Conservation (phyloP, 441 rosid species). For the Syzygium syzygioides region DNA sequence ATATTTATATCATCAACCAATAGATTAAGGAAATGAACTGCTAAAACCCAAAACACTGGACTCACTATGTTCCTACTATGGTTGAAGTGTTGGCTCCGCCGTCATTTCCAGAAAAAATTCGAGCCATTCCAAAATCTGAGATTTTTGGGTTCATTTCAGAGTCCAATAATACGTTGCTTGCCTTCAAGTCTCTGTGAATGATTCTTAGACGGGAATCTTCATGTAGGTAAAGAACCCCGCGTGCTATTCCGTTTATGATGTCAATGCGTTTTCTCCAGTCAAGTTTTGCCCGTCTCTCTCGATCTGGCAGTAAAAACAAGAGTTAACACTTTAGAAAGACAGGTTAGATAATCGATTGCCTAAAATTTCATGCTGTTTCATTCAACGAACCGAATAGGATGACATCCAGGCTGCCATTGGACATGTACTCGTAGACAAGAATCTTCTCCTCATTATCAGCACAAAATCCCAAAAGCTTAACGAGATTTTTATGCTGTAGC, state of each 20-base stretch:
- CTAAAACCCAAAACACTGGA: neutral
- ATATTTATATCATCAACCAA: neutral
- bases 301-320: slow-evolving; percentile 13
- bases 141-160: slow-evolving; percentile 35
- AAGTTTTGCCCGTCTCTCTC: slow-evolving; percentile 11
- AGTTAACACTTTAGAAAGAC: neutral
- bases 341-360: neutral
- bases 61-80: slow-evolving; percentile 37
- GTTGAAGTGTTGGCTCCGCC: slow-evolving; percentile 24
- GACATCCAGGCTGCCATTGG: slow-evolving; percentile 32
- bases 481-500: slow-evolving; percentile 36
- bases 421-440: slow-evolving; percentile 34
- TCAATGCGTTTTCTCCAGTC: slow-evolving; percentile 23
- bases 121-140: slow-evolving; percentile 44
- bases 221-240: slow-evolving; percentile 37
- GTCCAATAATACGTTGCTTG: slow-evolving; percentile 32
- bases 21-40: neutral
- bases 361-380: neutral
- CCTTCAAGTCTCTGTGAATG: slow-evolving; percentile 33
- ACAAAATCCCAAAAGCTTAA: slow-evolving; percentile 33
- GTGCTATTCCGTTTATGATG: slow-evolving; percentile 31
- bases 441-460: slow-evolving; percentile 22
- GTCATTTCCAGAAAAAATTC: slow-evolving; percentile 19
- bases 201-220: slow-evolving; percentile 36
- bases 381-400: slow-evolving; percentile 24